Conservation (phyloP, 2,329 filamentous ascomycete species). For the Tolypocladium paradoxum region DNA sequence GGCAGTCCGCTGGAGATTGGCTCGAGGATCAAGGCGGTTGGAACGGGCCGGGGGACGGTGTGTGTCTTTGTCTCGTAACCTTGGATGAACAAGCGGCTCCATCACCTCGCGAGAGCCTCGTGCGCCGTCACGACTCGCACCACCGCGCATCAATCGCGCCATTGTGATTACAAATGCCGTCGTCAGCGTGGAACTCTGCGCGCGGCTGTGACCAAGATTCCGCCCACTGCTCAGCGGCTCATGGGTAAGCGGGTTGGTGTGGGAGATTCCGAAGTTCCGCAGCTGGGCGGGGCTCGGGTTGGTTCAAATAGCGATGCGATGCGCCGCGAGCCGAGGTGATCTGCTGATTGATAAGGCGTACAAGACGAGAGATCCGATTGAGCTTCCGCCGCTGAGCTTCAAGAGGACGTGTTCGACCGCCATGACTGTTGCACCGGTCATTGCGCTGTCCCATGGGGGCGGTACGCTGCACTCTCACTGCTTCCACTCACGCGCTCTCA, state of each 20-base stretch:
- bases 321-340: neutral
- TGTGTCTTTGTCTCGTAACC: neutral
- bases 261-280: neutral
- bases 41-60: constrained; percentile 18
- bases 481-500: too few relatives aligned
- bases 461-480: constrained; percentile 16
- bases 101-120: neutral
- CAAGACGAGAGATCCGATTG: neutral
- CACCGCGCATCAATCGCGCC: neutral
- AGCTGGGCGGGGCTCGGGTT: neutral
- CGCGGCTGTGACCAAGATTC: constrained; percentile 17
- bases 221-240: too few relatives aligned
- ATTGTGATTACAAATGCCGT: neutral
- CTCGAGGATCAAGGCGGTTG: constrained; percentile 42
- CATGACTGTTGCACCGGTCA: constrained; percentile 32
- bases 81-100: neutral
- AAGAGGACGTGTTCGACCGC: constrained; percentile 2
- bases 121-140: neutral
- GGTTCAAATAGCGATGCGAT: neutral
- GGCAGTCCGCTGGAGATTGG: constrained; percentile 52
- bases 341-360: neutral
- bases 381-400: neutral
- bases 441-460: constrained; percentile 40
- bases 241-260: neutral
- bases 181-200: constrained; percentile 6